Evolutionary conservation across 257 asterid species (phyloP), one percentile per base, ranked within the genome.

Genomic region (Solanum sitiens): DNA sequence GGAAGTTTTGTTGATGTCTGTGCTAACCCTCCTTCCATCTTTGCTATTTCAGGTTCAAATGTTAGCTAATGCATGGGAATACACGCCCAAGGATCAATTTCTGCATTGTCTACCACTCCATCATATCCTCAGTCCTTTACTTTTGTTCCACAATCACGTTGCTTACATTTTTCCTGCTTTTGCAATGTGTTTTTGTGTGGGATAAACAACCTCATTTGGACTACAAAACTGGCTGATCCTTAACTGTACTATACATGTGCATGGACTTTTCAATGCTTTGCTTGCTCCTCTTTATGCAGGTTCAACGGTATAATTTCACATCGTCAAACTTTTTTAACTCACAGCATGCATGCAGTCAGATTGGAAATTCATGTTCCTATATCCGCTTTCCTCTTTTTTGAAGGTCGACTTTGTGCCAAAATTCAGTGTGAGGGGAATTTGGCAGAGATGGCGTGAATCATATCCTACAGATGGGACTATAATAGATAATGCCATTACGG

Each of bases 371-470:
- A 61, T 86, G 67, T 39, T 85, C 6, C 71, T 87, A 39, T 67
- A 76, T 88, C 84, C 50, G 33, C 33, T 88, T 35, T 80, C 88
- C 27, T 65, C 53, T 50, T 87, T 27, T 39, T 32, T 86, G 71
- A 86, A 95, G 99, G 98, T 97, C 35, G 98, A 97, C 77, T 94
- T 97, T 92, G 93, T 97, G 94, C 98, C 98, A 75, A 95, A 95
- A 89, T 97, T 95, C 92, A 97, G 98, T 79, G 99, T 95, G 90
- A 94, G 99, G 76, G 99, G 98, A 86, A 91, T 97, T 90, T 97
- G 99, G 99, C 96, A 97, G 92, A 93, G 98, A 93, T 97, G 99
- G 99, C 92, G 96, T 85, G 98, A 97, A 91, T 97, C 99, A 68
- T 95, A 94, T 89, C 96, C 95, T 5, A 56, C 83, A 40, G 95